Evolutionary conservation across 2,329 filamentous ascomycete genomes (phyloP), one percentile per base, ranked within the genome.

Genomic region (Cordyceps farinosa): DNA sequence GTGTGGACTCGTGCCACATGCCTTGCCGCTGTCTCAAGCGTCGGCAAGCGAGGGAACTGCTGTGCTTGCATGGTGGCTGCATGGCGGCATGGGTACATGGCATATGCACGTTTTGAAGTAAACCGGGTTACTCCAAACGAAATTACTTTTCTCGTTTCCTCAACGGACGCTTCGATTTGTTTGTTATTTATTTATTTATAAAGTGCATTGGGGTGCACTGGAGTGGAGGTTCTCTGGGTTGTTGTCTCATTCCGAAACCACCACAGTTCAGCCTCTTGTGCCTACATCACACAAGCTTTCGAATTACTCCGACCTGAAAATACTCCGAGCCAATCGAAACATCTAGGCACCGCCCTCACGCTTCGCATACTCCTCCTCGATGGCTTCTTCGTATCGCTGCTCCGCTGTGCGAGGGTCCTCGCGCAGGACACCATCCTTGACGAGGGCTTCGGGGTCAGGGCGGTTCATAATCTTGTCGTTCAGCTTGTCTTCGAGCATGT

Each of bases 391-490:
- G 67, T 87, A 87, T 68, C 80, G 81, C 68, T 83, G 79, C 34
- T 84, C 81, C 3, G 82, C 74, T n/a, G 79, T 79, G 63, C 86
- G 82, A 2, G 86, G 86, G 69, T 90, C 87, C 67, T 89, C 85
- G 64, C 85, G 86, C 67, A 97, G 78, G 62, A 97, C 91, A 5
- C 92, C 92, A 69, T 90, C 87, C 71, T 90, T 87, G 64, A 97
- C 82, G 66, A 97, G 80, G 57, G 89, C 83, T 68, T 92, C 90
- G 11, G 90, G 89, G 42, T 85, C 82, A 1, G 93, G 93, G 27
- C 93, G 84, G 70, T 89, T 84, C 71, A 89, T 85, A 66, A 97
- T 87, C 75, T 93, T 93, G 72, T 96, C 92, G 76, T 96, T 95
- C 66, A 97, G 82, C 62, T 84, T 89, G 75, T 97, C 91, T 65